phyloP scores from a whole-genome alignment of 768 basidiomycete species.

The Sarcodon sp. region DNA sequence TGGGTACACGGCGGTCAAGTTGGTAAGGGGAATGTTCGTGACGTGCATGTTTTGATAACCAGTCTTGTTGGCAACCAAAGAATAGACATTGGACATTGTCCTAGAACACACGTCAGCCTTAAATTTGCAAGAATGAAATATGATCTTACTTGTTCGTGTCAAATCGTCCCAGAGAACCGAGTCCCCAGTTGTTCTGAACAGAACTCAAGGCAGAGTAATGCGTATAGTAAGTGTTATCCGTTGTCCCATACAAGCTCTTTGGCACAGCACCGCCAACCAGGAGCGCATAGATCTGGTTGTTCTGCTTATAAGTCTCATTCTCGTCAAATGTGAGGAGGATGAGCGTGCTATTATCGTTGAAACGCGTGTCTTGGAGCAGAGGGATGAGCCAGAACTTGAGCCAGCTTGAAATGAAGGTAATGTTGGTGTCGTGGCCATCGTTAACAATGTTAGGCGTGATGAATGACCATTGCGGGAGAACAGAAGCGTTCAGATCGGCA shows the following conservation, averaged over 20 bases:
- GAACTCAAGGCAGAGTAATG: conserved; percentile 49
- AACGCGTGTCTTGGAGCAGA: conserved; percentile 31
- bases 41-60: conserved; percentile 25
- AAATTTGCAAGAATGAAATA: background rate
- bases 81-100: conserved; percentile 35
- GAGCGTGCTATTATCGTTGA: conserved; percentile 42
- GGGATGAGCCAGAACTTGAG: conserved; percentile 37
- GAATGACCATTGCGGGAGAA: conserved; percentile 46
- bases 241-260: conserved; percentile 23
- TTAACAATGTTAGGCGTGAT: conserved; percentile 49
- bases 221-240: conserved; percentile 42
- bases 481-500: conserved; percentile 33
- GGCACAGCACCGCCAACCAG: conserved; percentile 36
- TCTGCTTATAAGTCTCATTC: conserved; percentile 24
- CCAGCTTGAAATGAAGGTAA: conserved; percentile 34
- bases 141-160: conserved; percentile 35
- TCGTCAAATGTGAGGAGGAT: conserved; percentile 57
- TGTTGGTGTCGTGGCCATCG: conserved; percentile 48
- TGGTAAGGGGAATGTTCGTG: conserved; percentile 17
- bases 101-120: conserved; percentile 1
- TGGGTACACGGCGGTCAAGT: conserved; percentile 26
- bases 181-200: conserved; percentile 47
- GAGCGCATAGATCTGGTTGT: conserved; percentile 34
- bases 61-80: conserved; percentile 32
- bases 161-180: conserved; percentile 44